Base-by-base conservation (phyloP, 2,329 filamentous ascomycete species). In the Aspergillus uvarum region DNA sequence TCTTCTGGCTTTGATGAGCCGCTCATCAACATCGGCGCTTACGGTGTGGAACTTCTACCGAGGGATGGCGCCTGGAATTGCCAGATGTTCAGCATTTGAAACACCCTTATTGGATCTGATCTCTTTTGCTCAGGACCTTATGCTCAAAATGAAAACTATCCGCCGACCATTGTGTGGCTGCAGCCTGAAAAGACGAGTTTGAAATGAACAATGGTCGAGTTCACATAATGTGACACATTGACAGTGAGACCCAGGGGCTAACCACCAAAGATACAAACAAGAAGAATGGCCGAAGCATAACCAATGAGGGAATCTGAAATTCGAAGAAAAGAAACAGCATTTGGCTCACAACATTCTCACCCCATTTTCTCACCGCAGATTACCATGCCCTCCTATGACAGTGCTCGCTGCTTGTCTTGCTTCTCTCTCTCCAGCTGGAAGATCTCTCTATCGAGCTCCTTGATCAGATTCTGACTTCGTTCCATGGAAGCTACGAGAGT, bases 381-480 rank as follows among this genome's bases (percentile, higher is more conserved):
- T 5, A 44, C 8, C 38, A 44, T 19, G n/a, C 55, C 35, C 11
- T 16, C 54, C 69, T 54, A 68, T 55, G 50, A 69, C 64, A 70
- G 68, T 64, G 66, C 67, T 64, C 63, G 70, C 58, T 73, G 69
- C 69, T 74, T 74, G 62, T 74, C 71, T 32, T 77, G 74, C 52
- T 79, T 79, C 75, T 92, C 89, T 61, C 76, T 78, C 64, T 82
- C 71, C 64, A 96, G 83, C 59, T 87, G 84, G 50, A 77, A 73
- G 74, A 94, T 91, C 68, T 93, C 90, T 56, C 79, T 77, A 65
- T 88, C 82, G 61, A 93, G 86, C 65, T 86, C 85, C 73, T 88
- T 85, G 73, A 96, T 89, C 56, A 90, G 88, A 54, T 89, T 89
- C 63, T 81, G 82, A 56, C 89, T 86, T 76, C 90, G 89, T 62